Conservation (phyloP, 768 basidiomycete species). For the Russula sp. region DNA sequence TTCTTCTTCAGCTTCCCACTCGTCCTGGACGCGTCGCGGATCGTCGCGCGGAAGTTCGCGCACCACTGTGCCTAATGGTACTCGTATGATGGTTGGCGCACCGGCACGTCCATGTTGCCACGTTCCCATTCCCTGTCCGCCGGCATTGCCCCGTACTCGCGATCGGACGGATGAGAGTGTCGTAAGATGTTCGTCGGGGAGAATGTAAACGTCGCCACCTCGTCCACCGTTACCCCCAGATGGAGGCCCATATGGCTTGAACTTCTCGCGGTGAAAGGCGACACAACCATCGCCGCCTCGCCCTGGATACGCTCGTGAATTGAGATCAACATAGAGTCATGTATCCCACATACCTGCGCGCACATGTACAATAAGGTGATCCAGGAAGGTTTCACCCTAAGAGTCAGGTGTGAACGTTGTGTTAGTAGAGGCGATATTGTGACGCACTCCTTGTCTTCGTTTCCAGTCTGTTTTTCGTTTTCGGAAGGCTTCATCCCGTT, state of each 20-base stretch:
- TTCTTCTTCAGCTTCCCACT: slow-evolving; percentile 73
- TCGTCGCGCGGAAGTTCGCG: slow-evolving; percentile 69
- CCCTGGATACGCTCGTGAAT: slow-evolving; percentile 45
- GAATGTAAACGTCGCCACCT: slow-evolving; percentile 84
- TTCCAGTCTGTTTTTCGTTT: slow-evolving; percentile 72
- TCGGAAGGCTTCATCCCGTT: slow-evolving; percentile 36
- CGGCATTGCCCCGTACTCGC: slow-evolving; percentile 63
- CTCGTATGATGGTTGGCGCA: slow-evolving; percentile 67
- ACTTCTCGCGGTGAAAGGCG: slow-evolving; percentile 91
- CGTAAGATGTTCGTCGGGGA: slow-evolving; percentile 73
- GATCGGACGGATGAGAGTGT: slow-evolving; percentile 71
- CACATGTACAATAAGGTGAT: slow-evolving; percentile 76
- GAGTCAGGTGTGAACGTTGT: slow-evolving; percentile 14
- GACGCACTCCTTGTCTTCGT: slow-evolving; percentile 61
- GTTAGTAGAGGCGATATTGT: not conserved
- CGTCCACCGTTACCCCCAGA: slow-evolving; percentile 91
- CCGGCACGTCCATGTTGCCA: slow-evolving; percentile 84
- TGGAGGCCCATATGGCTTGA: slow-evolving; percentile 77
- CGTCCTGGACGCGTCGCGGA: slow-evolving; percentile 58
- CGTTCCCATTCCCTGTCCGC: slow-evolving; percentile 73
- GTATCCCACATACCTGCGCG: slow-evolving; percentile 53
- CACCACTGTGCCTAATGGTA: slow-evolving; percentile 90
- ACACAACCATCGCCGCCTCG: slow-evolving; percentile 89
- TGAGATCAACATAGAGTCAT: not conserved
- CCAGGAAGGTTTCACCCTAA: slow-evolving; percentile 77